phyloP scores from a whole-genome alignment of 2,329 filamentous ascomycete genomes.

The Cladosporium sp. region DNA sequence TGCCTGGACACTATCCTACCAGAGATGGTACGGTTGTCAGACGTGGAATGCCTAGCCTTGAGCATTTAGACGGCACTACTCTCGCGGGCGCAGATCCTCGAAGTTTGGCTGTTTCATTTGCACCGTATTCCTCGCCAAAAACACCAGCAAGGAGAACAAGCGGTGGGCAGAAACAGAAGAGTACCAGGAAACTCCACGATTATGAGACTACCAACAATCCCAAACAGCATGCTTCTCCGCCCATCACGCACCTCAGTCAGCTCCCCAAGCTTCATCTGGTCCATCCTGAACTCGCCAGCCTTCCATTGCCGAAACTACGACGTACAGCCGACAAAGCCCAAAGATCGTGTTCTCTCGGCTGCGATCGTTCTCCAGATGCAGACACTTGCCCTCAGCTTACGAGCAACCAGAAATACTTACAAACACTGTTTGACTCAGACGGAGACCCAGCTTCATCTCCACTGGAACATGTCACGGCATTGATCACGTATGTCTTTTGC shows the following conservation, averaged over 20 bases:
- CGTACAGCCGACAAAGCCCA: neutral
- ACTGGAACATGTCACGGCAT: neutral
- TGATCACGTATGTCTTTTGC: neutral
- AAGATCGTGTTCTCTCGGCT: slow-evolving; percentile 29
- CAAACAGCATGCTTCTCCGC: neutral
- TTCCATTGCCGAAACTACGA: slow-evolving; percentile 25
- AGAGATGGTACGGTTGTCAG: slow-evolving; percentile 15
- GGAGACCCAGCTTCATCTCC: neutral
- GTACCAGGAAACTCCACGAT: slow-evolving; percentile 1
- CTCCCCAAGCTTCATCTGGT: slow-evolving; percentile 34
- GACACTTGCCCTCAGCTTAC: slow-evolving; percentile 23
- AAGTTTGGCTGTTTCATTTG: slow-evolving; percentile 8
- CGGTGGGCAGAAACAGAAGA: slow-evolving; percentile 3
- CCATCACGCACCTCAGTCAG: slow-evolving; percentile 25
- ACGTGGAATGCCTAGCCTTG: neutral
- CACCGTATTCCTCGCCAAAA: slow-evolving; percentile 19
- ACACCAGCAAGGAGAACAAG: slow-evolving; percentile 6
- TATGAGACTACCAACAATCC: neutral
- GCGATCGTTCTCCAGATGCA: slow-evolving; percentile 23
- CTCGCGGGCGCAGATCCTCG: neutral
- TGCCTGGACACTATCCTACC: neutral
- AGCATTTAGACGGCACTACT: neutral
- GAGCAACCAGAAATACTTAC: neutral
- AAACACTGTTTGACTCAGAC: neutral
- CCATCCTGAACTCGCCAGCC: slow-evolving; percentile 34